Percentiles rank a stretch among this genome's conserved stretches.
These are phyloP conservation scores for Geotrichum histeridarum DNA, from an alignment of 1,139 yeast genomes.

Conservation along the genomic window DNA sequence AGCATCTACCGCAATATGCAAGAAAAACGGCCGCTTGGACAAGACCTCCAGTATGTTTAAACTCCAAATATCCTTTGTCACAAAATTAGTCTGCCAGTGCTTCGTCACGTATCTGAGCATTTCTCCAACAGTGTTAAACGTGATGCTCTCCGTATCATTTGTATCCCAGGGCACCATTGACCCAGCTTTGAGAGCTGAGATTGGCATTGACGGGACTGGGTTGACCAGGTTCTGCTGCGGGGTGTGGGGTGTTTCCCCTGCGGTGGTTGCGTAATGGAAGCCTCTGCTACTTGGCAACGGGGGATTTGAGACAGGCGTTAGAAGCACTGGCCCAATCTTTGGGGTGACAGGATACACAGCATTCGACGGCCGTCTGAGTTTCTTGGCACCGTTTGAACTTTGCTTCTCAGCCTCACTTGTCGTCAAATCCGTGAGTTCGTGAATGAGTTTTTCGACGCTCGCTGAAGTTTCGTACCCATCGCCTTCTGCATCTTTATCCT, in stretches of 20 bases:
- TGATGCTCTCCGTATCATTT: constrained; percentile 9
- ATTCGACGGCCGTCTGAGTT: not conserved
- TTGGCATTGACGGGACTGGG: not conserved
- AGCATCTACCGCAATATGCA: constrained; percentile 76
- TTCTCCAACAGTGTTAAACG: constrained; percentile 41
- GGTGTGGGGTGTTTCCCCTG: not conserved
- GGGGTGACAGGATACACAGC: constrained; percentile 2
- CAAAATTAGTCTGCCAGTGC: constrained; percentile 63
- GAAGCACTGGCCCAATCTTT: not conserved
- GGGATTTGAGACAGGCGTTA: not conserved
- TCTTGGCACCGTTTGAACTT: not conserved
- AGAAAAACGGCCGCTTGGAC: constrained; percentile 75
- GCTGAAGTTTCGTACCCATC: not conserved
- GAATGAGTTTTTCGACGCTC: constrained; percentile 4
- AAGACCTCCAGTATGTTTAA: constrained; percentile 47
- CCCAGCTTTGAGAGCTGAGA: constrained; percentile 12
- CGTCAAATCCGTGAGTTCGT: constrained; percentile 3
- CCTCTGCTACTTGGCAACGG: not conserved
- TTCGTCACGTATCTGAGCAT: constrained; percentile 62
- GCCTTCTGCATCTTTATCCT: not conserved
- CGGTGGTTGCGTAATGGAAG: not conserved
- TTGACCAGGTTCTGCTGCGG: not conserved
- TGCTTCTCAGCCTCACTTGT: not conserved
- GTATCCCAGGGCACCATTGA: constrained; percentile 11
- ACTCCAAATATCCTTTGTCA: constrained; percentile 49